Percentiles rank a stretch among this genome's conserved stretches.
phyloP scores from a whole-genome alignment of 192 early-diverging fungal genomes.

The Haplosporangium gracile region DNA sequence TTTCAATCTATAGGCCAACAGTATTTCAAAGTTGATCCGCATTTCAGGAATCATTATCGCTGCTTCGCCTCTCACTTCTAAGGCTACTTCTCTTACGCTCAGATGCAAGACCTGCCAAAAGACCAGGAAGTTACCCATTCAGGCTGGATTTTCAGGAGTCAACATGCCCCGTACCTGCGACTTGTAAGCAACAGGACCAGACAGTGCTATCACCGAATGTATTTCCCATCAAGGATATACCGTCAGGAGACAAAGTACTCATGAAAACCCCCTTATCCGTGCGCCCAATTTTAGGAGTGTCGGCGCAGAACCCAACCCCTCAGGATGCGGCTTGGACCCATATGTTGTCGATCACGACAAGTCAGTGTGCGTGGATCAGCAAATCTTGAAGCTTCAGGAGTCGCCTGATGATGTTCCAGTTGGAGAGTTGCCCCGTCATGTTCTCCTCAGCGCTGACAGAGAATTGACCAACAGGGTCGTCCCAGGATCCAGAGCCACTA shows the following conservation, averaged over 20 bases:
- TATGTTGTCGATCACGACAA: constrained; percentile 96
- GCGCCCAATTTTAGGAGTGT: constrained; percentile 19
- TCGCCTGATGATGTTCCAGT: constrained; percentile 97
- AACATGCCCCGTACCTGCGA: constrained; percentile 93
- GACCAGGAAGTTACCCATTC: constrained; percentile 84
- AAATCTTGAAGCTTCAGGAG: constrained; percentile 98
- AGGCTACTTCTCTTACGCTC: constrained; percentile 90
- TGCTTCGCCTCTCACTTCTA: constrained; percentile 87
- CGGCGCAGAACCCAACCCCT: constrained; percentile 56
- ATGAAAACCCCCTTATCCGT: neutral
- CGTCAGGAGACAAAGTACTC: neutral
- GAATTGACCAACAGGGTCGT: constrained; percentile 91
- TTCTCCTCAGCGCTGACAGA: constrained; percentile 90
- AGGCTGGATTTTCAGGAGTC: constrained; percentile 87
- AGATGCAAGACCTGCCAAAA: constrained; percentile 91
- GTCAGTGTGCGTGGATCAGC: constrained; percentile 96
- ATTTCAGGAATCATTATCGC: constrained; percentile 97
- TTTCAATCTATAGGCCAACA: constrained; percentile 66
- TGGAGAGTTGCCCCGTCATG: constrained; percentile 97
- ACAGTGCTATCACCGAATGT: constrained; percentile 41
- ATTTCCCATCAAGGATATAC: too few species aligned
- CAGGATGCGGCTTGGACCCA: constrained; percentile 88
- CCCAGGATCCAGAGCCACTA: constrained; percentile 91
- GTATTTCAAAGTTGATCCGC: constrained; percentile 94
- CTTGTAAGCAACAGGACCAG: constrained; percentile 63